Evolutionary conservation across 2,329 filamentous ascomycete species (phyloP).

Genomic region (Sclerotinia minor): DNA sequence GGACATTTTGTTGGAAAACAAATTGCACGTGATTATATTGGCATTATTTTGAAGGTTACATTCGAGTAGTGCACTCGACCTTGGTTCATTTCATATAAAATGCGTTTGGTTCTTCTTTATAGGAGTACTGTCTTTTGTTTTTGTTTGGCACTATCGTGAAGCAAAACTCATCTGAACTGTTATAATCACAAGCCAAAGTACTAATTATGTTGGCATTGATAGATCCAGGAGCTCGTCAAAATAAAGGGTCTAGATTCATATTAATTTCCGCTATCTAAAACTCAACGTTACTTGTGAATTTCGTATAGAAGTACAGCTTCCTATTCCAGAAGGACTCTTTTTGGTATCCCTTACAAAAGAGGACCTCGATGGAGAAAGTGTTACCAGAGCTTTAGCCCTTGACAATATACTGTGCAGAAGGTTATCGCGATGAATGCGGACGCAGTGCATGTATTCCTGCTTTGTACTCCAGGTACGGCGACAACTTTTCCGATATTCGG

Average conservation of each 20-base stretch:
- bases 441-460: background rate
- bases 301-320: background rate
- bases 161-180: background rate
- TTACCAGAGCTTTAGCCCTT: background rate
- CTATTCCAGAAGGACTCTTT: background rate
- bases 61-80: background rate
- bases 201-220: background rate
- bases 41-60: background rate
- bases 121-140: background rate
- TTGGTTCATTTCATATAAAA: background rate
- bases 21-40: background rate
- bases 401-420: constrained; percentile 1
- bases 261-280: constrained; percentile 9
- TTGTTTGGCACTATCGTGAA: background rate
- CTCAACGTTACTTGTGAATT: background rate
- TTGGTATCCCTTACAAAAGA: background rate
- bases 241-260: background rate
- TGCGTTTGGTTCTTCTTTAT: background rate
- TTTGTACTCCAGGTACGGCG: background rate
- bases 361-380: constrained; percentile 12
- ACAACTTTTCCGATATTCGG: background rate
- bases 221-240: background rate
- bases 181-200: background rate
- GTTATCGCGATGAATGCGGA: constrained; percentile 11
- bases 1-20: background rate